Percentiles rank a stretch among this genome's conserved stretches.
phyloP scores from a whole-genome alignment of 257 asterid species.

The Jacaranda copaia region DNA sequence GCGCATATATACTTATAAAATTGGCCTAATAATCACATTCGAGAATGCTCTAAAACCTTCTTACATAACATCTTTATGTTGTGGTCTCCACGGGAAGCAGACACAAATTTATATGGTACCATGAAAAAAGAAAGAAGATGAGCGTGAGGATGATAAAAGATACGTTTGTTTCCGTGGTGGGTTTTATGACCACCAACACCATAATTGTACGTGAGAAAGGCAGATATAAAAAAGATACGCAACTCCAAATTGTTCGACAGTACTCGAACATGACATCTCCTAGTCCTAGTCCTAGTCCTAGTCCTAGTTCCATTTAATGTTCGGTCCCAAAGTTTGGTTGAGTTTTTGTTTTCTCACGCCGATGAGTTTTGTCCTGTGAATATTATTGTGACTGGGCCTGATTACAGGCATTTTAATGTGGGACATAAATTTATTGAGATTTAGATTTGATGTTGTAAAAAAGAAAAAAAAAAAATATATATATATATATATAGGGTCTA shows the following conservation, averaged over 20 bases:
- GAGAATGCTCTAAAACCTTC: not conserved
- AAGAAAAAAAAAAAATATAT: no score
- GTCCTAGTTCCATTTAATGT: no score
- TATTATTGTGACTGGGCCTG: not conserved
- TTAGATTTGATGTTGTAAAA: no score
- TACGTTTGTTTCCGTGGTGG: not conserved
- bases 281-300: no score
- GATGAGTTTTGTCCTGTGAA: no score
- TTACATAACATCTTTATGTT: not conserved
- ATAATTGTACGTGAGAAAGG: constrained; percentile 16
- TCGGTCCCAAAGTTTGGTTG: not conserved
- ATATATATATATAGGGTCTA: no score
- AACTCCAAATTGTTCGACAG: no score
- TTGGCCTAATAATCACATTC: not conserved
- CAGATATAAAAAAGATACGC: no score
- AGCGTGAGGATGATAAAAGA: constrained; percentile 7
- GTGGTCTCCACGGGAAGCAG: constrained; percentile 5
- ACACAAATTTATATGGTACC: not conserved
- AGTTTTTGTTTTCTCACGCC: not conserved
- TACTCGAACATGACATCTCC: no score
- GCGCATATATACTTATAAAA: not conserved
- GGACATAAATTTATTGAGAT: no score
- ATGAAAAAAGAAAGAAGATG: constrained; percentile 13
- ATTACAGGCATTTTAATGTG: no score
- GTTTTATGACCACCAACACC: not conserved